These are phyloP conservation scores for Penicillium pancosmium DNA, from an alignment of 495 filamentous ascomycete species.

Conservation along the genomic window DNA sequence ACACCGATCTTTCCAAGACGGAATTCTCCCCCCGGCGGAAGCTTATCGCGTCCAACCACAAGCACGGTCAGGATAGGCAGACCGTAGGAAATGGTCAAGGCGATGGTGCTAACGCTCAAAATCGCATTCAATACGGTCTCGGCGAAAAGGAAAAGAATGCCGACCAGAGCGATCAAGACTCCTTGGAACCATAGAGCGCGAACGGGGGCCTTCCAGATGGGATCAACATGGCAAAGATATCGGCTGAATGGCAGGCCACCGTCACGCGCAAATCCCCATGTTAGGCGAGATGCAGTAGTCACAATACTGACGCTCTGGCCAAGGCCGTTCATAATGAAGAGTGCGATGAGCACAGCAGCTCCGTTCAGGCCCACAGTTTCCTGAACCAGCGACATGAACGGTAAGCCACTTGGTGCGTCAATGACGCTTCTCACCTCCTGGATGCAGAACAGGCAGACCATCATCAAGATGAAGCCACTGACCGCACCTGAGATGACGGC, in stretches of 20 bases:
- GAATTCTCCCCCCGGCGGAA: constrained; percentile 42
- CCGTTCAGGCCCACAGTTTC: constrained; percentile 39
- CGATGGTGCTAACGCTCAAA: constrained; percentile 50
- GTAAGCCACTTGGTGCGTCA: constrained; percentile 40
- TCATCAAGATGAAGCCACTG: constrained; percentile 66
- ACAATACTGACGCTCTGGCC: constrained; percentile 45
- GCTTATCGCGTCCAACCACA: constrained; percentile 42
- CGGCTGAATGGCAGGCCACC: constrained; percentile 49
- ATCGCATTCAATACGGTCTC: constrained; percentile 48
- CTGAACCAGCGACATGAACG: constrained; percentile 46
- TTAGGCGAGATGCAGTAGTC: constrained; percentile 52
- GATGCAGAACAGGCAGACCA: constrained; percentile 75
- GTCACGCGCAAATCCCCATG: constrained; percentile 60
- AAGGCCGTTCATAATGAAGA: constrained; percentile 49
- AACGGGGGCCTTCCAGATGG: constrained; percentile 39
- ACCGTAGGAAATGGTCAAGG: constrained; percentile 48
- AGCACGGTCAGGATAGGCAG: constrained; percentile 43
- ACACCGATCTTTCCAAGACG: constrained; percentile 36
- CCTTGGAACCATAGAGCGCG: constrained; percentile 49
- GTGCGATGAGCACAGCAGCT: constrained; percentile 39
- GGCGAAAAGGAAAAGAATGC: constrained; percentile 46
- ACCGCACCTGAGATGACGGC: constrained; percentile 48
- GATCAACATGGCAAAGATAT: constrained; percentile 41
- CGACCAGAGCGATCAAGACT: constrained; percentile 41
- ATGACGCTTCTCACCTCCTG: constrained; percentile 61